These are phyloP conservation scores for Chalciporus piperatoides DNA, from an alignment of 1,284 basidiomycete genomes.

Conservation along the genomic window DNA sequence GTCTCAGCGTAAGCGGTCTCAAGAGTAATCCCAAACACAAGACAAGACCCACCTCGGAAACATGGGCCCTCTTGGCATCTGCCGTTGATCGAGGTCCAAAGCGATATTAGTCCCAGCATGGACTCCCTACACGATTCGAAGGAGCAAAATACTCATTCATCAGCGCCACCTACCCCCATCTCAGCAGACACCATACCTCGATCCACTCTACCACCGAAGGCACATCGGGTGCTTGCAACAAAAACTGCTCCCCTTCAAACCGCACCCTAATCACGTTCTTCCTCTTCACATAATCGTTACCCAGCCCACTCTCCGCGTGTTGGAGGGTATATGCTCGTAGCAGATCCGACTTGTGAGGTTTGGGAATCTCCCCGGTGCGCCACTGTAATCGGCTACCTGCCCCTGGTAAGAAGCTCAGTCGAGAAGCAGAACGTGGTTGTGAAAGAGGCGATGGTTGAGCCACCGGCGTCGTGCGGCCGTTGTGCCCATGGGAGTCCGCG, in stretches of 20 bases:
- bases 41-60: conserved; percentile 61
- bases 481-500: conserved; percentile 17
- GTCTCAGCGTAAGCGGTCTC: conserved; percentile 1
- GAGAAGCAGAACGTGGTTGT: conserved; percentile 22
- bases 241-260: conserved; percentile 94
- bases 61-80: conserved; percentile 83
- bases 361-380: conserved; percentile 30
- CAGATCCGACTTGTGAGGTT: conserved; percentile 47
- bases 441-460: conserved; percentile 10
- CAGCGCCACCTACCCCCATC: conserved; percentile 10
- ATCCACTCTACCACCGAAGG: conserved; percentile 93
- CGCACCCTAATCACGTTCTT: conserved; percentile 94
- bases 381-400: conserved; percentile 10
- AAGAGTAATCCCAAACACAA: neutral
- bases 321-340: conserved; percentile 79
- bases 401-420: conserved; percentile 19
- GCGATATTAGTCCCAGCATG: conserved; percentile 94
- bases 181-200: conserved; percentile 58
- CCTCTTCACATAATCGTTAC: conserved; percentile 93
- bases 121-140: conserved; percentile 48
- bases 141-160: neutral
- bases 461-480: conserved; percentile 12
- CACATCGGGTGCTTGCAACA: conserved; percentile 87
- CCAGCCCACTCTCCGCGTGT: conserved; percentile 87
- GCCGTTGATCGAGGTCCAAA: conserved; percentile 85